These are phyloP conservation scores for Penstemon newberryi DNA, from an alignment of 257 asterid genomes.

Conservation along the genomic window DNA sequence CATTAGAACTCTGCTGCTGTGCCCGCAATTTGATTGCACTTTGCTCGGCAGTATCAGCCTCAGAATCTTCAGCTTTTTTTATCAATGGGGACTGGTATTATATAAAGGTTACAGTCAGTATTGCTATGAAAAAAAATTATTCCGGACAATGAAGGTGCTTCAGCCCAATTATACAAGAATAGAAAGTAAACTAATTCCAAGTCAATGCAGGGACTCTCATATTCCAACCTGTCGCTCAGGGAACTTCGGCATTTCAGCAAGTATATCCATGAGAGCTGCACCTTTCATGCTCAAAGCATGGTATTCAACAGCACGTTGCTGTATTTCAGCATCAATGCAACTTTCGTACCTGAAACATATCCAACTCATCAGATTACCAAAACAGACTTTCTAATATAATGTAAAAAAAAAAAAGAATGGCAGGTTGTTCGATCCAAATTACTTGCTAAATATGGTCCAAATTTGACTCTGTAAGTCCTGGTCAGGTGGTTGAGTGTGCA, in stretches of 20 bases:
- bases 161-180: constrained; percentile 21
- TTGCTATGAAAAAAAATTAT: constrained; percentile 9
- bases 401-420: not conserved
- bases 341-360: constrained; percentile 68
- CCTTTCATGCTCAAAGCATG: constrained; percentile 85
- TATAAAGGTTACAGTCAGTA: constrained; percentile 27
- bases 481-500: constrained; percentile 92
- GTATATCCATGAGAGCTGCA: constrained; percentile 77
- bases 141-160: constrained; percentile 16
- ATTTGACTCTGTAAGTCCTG: constrained; percentile 78
- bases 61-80: constrained; percentile 83
- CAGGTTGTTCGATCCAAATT: constrained; percentile 23
- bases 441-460: constrained; percentile 84
- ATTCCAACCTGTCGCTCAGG: constrained; percentile 86
- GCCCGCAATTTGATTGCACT: constrained; percentile 91
- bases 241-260: constrained; percentile 97
- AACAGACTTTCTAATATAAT: constrained; percentile 23
- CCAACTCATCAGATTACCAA: constrained; percentile 24
- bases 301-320: constrained; percentile 94
- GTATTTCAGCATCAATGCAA: constrained; percentile 91
- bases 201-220: constrained; percentile 24
- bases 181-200: constrained; percentile 6
- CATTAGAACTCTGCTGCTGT: constrained; percentile 82
- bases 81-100: constrained; percentile 71
- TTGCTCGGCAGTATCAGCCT: constrained; percentile 96